A percentile compares a stretch with the other conserved stretches of the same genome.
These are phyloP conservation scores for Suhomyces bribrorum DNA, from an alignment of 1,139 yeast species.

Conservation along the genomic window DNA sequence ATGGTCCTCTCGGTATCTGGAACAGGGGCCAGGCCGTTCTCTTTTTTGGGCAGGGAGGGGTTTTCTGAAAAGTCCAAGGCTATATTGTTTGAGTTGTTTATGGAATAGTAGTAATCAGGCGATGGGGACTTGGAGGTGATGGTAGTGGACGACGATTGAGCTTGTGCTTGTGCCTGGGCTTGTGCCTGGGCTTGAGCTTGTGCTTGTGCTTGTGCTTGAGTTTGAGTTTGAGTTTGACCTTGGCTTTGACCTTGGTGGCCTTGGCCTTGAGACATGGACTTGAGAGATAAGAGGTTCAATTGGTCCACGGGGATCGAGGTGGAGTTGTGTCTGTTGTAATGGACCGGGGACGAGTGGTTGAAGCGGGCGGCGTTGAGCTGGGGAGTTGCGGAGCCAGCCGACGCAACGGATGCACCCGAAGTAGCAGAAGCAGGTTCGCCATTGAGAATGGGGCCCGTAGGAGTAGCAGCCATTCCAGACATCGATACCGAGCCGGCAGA, in stretches of 20 bases:
- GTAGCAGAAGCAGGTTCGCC: not conserved
- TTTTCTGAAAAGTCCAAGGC: not conserved
- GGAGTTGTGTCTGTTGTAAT: constrained; percentile 13
- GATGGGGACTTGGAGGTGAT: constrained; percentile 11
- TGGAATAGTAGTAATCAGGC: constrained; percentile 13
- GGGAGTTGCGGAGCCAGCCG: constrained; percentile 6
- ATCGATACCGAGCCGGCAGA: constrained; percentile 14
- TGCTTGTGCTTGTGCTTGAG: too few species aligned
- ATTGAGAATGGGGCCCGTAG: constrained; percentile 5
- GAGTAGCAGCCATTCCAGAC: constrained; percentile 4
- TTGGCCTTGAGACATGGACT: constrained; percentile 4
- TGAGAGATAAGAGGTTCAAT: constrained; percentile 15
- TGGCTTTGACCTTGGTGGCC: too few species aligned
- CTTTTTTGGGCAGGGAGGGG: not conserved
- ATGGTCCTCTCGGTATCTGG: constrained; percentile 18
- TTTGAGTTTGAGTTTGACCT: too few species aligned
- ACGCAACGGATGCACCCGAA: constrained; percentile 1
- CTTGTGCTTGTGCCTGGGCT: too few species aligned
- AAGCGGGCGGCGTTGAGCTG: constrained; percentile 6
- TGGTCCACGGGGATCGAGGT: constrained; percentile 17
- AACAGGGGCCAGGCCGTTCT: not conserved
- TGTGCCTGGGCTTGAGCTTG: too few species aligned
- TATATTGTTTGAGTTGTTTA: not conserved
- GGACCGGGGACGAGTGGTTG: constrained; percentile 9
- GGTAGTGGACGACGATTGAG: constrained; percentile 4